Evolutionary conservation across 306 rosid species (phyloP).

Genomic region (Pyrus communis): DNA sequence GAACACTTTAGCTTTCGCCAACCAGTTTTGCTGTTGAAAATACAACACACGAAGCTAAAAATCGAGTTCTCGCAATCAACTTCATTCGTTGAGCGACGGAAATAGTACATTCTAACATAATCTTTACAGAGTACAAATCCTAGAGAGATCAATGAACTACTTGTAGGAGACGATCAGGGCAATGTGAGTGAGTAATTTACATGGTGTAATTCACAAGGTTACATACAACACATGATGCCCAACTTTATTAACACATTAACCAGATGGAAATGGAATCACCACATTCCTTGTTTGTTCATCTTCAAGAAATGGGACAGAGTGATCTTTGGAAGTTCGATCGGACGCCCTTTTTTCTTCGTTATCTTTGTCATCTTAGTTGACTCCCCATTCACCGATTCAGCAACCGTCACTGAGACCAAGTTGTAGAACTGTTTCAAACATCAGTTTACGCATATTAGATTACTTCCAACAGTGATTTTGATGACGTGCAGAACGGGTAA

Average conservation of each 20-base stretch:
- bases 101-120: neutral
- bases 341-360: conserved; percentile 50
- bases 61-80: conserved; percentile 8
- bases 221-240: neutral
- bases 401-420: conserved; percentile 55
- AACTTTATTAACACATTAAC: conserved; percentile 17
- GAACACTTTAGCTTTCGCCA: no score
- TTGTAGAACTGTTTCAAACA: conserved; percentile 67
- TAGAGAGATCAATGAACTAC: conserved; percentile 1
- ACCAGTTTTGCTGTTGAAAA: no score
- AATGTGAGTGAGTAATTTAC: conserved; percentile 16
- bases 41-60: neutral
- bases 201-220: neutral
- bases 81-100: conserved; percentile 1
- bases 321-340: conserved; percentile 47
- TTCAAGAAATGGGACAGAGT: conserved; percentile 67
- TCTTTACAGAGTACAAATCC: neutral
- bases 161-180: conserved; percentile 11
- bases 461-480: neutral
- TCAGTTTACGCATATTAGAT: neutral
- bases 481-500: neutral
- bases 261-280: conserved; percentile 37
- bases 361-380: conserved; percentile 55
- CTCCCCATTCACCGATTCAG: conserved; percentile 20
- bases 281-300: conserved; percentile 78